phyloP scores from a whole-genome alignment of 176 grass and related monocot genomes.

The Cymbopogon citratus region DNA sequence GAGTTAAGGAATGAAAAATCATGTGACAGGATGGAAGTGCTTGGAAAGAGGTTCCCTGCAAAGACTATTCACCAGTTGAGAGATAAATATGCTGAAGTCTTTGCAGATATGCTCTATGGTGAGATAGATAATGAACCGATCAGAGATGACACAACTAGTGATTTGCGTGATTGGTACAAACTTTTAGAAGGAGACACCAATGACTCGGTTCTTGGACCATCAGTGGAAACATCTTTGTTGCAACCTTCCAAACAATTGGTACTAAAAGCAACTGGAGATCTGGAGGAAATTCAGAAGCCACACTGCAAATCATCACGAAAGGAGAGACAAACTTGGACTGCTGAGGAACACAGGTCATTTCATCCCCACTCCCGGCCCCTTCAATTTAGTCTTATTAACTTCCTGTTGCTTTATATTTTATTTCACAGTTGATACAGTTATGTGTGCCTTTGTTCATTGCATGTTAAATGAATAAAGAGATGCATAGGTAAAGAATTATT shows the following conservation, averaged over 20 bases:
- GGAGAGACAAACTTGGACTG: constrained; percentile 26
- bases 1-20: not conserved
- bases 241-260: not conserved
- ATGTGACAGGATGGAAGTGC: not conserved
- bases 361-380: not conserved
- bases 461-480: not conserved
- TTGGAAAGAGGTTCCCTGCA: constrained; percentile 4
- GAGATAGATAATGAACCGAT: not conserved
- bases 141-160: not conserved
- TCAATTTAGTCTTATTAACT: not conserved
- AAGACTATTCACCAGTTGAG: constrained; percentile 31
- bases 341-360: constrained; percentile 41
- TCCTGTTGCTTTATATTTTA: not conserved
- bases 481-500: not conserved
- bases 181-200: not conserved
- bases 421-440: not conserved
- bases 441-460: not conserved
- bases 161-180: not conserved
- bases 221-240: not conserved
- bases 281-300: not conserved
- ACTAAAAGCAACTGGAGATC: not conserved
- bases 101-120: constrained; percentile 1
- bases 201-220: not conserved
- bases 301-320: not conserved
- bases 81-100: constrained; percentile 11